A percentile compares a stretch with the other conserved stretches of the same genome.
Evolutionary conservation across 2,329 filamentous ascomycete species (phyloP).

Genomic region (Epichloe aotearoae): DNA sequence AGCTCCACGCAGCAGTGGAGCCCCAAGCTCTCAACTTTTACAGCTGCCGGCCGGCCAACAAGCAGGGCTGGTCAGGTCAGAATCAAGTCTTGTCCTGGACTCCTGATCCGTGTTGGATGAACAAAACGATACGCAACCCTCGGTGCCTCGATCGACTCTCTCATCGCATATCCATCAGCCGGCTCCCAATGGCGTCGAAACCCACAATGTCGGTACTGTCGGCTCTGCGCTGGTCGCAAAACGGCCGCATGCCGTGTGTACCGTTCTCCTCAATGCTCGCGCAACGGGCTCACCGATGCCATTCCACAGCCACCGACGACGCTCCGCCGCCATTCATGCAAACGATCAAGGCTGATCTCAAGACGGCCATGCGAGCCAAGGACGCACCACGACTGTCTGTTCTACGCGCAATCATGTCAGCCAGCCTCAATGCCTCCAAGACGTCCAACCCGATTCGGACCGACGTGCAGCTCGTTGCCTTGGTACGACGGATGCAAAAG

Average conservation of each 20-base stretch:
- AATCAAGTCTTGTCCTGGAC: no score
- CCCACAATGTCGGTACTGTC: constrained; percentile 11
- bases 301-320: constrained; percentile 22
- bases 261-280: constrained; percentile 1
- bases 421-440: constrained; percentile 64
- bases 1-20: neutral
- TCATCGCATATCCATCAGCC: neutral
- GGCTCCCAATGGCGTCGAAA: constrained; percentile 12
- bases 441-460: constrained; percentile 55
- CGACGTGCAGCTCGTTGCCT: constrained; percentile 53
- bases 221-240: constrained; percentile 11
- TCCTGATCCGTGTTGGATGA: no score
- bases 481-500: constrained; percentile 52
- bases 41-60: no score
- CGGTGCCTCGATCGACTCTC: neutral
- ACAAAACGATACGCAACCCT: neutral
- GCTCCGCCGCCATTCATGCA: constrained; percentile 32
- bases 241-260: neutral
- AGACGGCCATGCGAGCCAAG: constrained; percentile 52
- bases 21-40: neutral
- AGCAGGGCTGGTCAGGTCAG: no score
- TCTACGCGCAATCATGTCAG: constrained; percentile 53
- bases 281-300: constrained; percentile 13
- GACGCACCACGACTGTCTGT: constrained; percentile 52
- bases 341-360: constrained; percentile 47